Evolutionary conservation across 352 stramenopile species (phyloP).

Genomic region (Lagenidium giganteum): DNA sequence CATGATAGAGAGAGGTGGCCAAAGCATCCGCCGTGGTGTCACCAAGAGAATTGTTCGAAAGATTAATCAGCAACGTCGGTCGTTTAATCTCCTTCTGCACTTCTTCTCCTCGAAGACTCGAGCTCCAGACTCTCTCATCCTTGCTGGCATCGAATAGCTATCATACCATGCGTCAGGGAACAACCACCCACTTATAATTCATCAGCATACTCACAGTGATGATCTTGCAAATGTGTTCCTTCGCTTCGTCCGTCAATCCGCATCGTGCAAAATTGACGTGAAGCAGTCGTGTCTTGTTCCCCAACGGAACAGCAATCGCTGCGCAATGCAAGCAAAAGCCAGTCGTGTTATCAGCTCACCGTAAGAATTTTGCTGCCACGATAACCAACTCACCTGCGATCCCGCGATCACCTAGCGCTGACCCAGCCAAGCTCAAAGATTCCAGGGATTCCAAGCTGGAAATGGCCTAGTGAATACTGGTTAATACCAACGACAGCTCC

Average conservation of each 20-base stretch:
- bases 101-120: conserved; percentile 34
- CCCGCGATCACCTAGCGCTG: conserved; percentile 8
- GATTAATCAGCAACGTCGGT: conserved; percentile 32
- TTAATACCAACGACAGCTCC: neutral
- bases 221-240: conserved; percentile 49
- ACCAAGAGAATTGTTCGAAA: conserved; percentile 39
- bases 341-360: neutral
- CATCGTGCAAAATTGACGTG: conserved; percentile 40
- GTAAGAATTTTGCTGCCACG: neutral
- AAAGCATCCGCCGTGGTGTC: conserved; percentile 31
- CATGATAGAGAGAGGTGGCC: conserved; percentile 48
- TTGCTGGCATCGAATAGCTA: conserved; percentile 48
- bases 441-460: conserved; percentile 12
- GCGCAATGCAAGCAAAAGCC: neutral
- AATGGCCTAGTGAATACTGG: conserved; percentile 1
- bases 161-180: neutral
- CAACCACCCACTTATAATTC: too few relatives aligned
- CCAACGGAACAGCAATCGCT: conserved; percentile 35
- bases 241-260: conserved; percentile 42
- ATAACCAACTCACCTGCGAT: conserved; percentile 18
- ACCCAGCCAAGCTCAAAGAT: conserved; percentile 4
- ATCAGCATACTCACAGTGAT: conserved; percentile 27
- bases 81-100: neutral
- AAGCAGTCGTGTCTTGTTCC: conserved; percentile 29
- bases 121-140: conserved; percentile 52